Conservation (phyloP, 2,329 filamentous ascomycete species). For the Exophiala viscosa region DNA sequence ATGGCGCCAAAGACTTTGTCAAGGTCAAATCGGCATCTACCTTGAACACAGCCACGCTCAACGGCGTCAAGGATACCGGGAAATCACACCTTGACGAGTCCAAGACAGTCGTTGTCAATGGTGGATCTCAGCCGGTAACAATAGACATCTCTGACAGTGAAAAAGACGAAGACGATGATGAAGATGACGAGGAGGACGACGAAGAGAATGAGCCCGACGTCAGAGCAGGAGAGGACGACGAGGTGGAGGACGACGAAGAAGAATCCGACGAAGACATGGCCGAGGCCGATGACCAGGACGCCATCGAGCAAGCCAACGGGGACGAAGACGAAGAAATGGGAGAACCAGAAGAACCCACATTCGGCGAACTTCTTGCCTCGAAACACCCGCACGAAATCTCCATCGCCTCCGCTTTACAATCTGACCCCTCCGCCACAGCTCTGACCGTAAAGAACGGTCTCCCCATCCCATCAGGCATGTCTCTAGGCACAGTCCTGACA, state of each 20-base stretch:
- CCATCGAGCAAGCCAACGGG: constrained; percentile 39
- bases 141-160: constrained; percentile 50
- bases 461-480: constrained; percentile 66
- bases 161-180: constrained; percentile 36
- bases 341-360: constrained; percentile 59
- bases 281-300: constrained; percentile 31
- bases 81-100: constrained; percentile 57
- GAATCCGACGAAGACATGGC: constrained; percentile 35
- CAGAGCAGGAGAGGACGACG: constrained; percentile 20
- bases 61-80: constrained; percentile 50
- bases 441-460: constrained; percentile 43
- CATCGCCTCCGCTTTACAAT: constrained; percentile 43
- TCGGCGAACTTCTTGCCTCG: constrained; percentile 76
- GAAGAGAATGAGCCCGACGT: constrained; percentile 21
- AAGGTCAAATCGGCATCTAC: constrained; percentile 42
- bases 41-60: constrained; percentile 48
- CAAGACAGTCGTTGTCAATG: constrained; percentile 49
- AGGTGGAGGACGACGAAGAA: constrained; percentile 26
- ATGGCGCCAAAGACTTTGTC: constrained; percentile 43
- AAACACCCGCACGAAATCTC: constrained; percentile 48
- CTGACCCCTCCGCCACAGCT: constrained; percentile 41
- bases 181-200: constrained; percentile 24
- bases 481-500: constrained; percentile 85
- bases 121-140: constrained; percentile 33
- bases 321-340: constrained; percentile 38